Percentiles rank a stretch among this genome's conserved stretches.
These are phyloP conservation scores for Sugiyamaella smithiae DNA, from an alignment of 805 yeast species.

Conservation along the genomic window DNA sequence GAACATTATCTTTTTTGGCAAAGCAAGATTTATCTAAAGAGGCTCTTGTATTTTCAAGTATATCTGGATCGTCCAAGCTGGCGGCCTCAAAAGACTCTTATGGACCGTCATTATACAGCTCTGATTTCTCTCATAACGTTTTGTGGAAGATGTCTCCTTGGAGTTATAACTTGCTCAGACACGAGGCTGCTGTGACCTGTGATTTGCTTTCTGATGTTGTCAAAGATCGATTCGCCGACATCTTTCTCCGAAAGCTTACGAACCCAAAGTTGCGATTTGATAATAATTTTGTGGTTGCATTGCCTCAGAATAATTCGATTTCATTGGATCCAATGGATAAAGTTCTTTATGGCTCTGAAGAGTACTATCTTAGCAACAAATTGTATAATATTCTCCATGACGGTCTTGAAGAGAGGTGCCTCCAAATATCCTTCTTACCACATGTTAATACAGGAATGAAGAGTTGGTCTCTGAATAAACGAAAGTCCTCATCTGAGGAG, in stretches of 20 bases:
- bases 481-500: conserved; percentile 10
- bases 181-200: conserved; percentile 67
- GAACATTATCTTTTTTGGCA: conserved; percentile 77
- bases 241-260: conserved; percentile 61
- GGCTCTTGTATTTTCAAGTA: conserved; percentile 18
- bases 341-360: conserved; percentile 66
- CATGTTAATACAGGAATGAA: conserved; percentile 2
- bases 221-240: conserved; percentile 75
- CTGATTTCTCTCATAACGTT: conserved; percentile 58
- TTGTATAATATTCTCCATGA: conserved; percentile 49
- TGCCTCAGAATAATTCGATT: conserved; percentile 32
- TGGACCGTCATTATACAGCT: conserved; percentile 19
- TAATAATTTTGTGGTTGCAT: conserved; percentile 48
- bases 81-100: not conserved
- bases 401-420: conserved; percentile 51
- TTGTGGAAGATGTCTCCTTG: conserved; percentile 75
- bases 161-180: conserved; percentile 59
- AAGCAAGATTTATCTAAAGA: conserved; percentile 60
- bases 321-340: conserved; percentile 68
- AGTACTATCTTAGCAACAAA: conserved; percentile 60
- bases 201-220: conserved; percentile 71
- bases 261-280: conserved; percentile 61
- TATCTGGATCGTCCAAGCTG: not conserved
- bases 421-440: conserved; percentile 16
- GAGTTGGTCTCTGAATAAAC: conserved; percentile 15